Conservation (phyloP, 805 yeast genomes). For the Ogataea ganodermae region DNA sequence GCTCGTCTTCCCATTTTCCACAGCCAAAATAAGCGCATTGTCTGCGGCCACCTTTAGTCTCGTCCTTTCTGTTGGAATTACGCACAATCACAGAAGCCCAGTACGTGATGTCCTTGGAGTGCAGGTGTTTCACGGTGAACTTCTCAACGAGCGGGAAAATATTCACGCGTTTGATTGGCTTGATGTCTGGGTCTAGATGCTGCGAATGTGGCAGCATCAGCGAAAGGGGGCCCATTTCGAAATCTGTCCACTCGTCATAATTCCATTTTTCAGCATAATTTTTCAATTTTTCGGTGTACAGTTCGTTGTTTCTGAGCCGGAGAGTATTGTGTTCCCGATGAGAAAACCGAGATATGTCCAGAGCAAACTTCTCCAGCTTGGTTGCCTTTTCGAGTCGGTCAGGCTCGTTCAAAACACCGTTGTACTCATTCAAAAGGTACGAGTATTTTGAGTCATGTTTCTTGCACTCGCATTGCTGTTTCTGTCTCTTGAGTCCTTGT, state of each 20-base stretch:
- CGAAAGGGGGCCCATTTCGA: conserved; percentile 32
- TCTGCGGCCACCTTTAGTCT: conserved; percentile 80
- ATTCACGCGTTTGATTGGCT: conserved; percentile 56
- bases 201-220: conserved; percentile 24
- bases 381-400: conserved; percentile 30
- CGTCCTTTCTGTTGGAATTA: conserved; percentile 91
- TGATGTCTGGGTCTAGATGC: conserved; percentile 30
- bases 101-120: conserved; percentile 80
- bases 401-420: conserved; percentile 22
- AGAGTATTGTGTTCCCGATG: conserved; percentile 31
- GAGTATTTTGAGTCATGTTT: conserved; percentile 22
- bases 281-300: conserved; percentile 25
- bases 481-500: conserved; percentile 12
- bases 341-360: conserved; percentile 31
- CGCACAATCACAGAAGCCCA: conserved; percentile 99
- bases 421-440: conserved; percentile 23
- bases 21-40: conserved; percentile 94
- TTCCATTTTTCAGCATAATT: conserved; percentile 44
- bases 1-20: conserved; percentile 90
- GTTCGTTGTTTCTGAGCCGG: conserved; percentile 29
- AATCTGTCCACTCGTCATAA: conserved; percentile 42
- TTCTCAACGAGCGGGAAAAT: conserved; percentile 90
- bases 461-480: conserved; percentile 7
- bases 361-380: conserved; percentile 30
- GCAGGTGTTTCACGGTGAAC: conserved; percentile 66